Base-by-base conservation (phyloP, 352 stramenopile genomes). In the Globisporangium irregulare region DNA sequence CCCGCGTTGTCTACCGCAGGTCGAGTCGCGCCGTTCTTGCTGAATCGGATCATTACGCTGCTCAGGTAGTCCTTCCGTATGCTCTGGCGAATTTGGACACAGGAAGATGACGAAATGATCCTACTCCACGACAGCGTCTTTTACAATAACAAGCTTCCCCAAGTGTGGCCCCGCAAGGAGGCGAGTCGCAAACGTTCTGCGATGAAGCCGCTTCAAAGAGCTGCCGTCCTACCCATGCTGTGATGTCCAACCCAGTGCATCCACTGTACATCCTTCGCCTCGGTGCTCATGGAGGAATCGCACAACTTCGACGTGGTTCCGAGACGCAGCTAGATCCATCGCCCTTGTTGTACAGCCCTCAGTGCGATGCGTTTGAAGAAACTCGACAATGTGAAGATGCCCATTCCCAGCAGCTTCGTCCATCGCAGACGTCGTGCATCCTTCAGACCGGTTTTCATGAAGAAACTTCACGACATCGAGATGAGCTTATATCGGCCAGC, bases 41-140 rank as follows among this genome's bases (percentile, higher is more conserved):
- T 63, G 4, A 53, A 24, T 25, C 57, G 36, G 15, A 53, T 63
- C 36, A n/a, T 53, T 22, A 63, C 57, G 34, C 57, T 63, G 57
- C 57, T 63, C 10, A 14, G 57, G 4, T 63, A 36, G 36, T 63
- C 57, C 4, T 53, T 25, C 14, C 57, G 36, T 18, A 51, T 53
- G n/a, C 36, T 51, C n/a, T 63, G 57, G 57, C 36, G 34, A 2
- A 63, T 53, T 14, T 63, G 55, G 22, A 63, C 15, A n/a, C 34
- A 53, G 24, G n/a, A 36, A 32, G 36, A 27, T 1, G 57, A 63
- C 24, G 57, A 63, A 10, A 24, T 63, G 14, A 63, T 53, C 24
- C 10, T 63, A 10, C 15, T 63, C 34, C 57, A 63, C 36, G 36
- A 14, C 24, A 63, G 57, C 18, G 57, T 63, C 34, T 38, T 63